These are phyloP conservation scores for Phytophthora parvispora DNA, from an alignment of 352 stramenopile genomes.

Conservation along the genomic window DNA sequence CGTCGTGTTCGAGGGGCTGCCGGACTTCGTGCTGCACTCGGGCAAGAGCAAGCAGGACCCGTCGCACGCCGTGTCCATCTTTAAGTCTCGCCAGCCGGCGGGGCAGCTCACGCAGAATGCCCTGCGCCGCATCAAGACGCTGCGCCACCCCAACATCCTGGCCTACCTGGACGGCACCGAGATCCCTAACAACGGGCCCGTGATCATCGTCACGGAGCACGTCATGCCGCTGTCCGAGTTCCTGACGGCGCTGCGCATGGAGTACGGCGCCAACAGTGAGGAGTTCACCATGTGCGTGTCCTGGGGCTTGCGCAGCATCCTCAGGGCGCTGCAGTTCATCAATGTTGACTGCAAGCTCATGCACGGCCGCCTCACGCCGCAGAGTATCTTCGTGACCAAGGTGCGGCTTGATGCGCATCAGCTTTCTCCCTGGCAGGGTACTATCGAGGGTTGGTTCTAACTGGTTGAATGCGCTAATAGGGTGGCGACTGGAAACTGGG, in stretches of 20 bases:
- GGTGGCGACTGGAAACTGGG: constrained; percentile 97
- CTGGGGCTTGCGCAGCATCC: constrained; percentile 95
- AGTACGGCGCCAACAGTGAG: constrained; percentile 69
- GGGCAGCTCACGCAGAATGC: constrained; percentile 90
- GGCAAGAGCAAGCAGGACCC: constrained; percentile 90
- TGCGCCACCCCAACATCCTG: constrained; percentile 96
- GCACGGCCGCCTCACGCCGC: constrained; percentile 91
- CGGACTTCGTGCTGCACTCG: constrained; percentile 89
- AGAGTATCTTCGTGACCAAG: constrained; percentile 96
- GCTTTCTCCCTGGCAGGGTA: no score
- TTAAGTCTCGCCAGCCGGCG: constrained; percentile 91
- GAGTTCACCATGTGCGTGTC: constrained; percentile 90
- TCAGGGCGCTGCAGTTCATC: constrained; percentile 95
- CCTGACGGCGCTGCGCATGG: constrained; percentile 76
- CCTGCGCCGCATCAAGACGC: constrained; percentile 93
- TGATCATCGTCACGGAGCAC: constrained; percentile 97
- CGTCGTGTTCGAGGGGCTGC: constrained; percentile 69
- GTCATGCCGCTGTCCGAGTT: constrained; percentile 92
- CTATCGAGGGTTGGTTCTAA: neutral
- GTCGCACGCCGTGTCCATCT: constrained; percentile 88
- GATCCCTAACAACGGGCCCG: constrained; percentile 82
- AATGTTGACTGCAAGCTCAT: constrained; percentile 95
- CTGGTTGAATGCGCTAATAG: constrained; percentile 18
- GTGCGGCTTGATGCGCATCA: constrained; percentile 25
- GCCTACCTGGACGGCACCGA: constrained; percentile 88